Base-by-base conservation (phyloP, 441 rosid species). In the Jatropha podagrica region DNA sequence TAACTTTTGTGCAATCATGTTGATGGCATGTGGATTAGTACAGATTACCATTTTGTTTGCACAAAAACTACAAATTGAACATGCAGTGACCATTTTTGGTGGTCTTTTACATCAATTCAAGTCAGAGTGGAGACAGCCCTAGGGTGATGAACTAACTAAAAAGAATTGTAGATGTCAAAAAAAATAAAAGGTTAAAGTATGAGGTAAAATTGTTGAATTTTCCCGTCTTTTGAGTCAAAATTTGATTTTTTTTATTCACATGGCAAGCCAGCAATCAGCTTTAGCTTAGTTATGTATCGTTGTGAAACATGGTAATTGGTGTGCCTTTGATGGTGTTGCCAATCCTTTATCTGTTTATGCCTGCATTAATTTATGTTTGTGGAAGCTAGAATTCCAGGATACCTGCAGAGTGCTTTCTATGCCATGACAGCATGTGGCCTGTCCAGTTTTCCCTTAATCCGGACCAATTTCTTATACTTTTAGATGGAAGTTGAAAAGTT, bases 401-500 rank as follows among this genome's bases (percentile, higher is more conserved):
- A 26, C 23, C 12, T 69, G 59, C 71, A 70, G 17, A 37, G 49
- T 38, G 46, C 49, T 52, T 52, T 55, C 20, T 48, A 42, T 52
- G 7, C 3, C 20, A 8, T 49, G 8, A 32, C 71, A 26, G 60
- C 7, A 11, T 4, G 10, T 32, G 72, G 46, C 10, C 18, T 52
- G 62, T 54, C 12, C 23, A 13, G n/a, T 23, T n/a, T 65, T 40
- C 18, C 2, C 12, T 32, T 32, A 32, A 32, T 32, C 32, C 32
- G 2, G 32, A 0, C 32, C 32, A 32, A 32, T 32, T 32, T 32
- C 32, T 32, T 32, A 32, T 32, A 32, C 32, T 32, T 32, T 32
- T 86, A 94, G 98, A 92, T 92, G 23, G 84, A 88, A 82, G 94
- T 94, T 23, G 97, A 91, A 78, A 90, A 89, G 74, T 85, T 89